Evolutionary conservation across 2,329 filamentous ascomycete species (phyloP).

Genomic region (Aspergillus sojae): DNA sequence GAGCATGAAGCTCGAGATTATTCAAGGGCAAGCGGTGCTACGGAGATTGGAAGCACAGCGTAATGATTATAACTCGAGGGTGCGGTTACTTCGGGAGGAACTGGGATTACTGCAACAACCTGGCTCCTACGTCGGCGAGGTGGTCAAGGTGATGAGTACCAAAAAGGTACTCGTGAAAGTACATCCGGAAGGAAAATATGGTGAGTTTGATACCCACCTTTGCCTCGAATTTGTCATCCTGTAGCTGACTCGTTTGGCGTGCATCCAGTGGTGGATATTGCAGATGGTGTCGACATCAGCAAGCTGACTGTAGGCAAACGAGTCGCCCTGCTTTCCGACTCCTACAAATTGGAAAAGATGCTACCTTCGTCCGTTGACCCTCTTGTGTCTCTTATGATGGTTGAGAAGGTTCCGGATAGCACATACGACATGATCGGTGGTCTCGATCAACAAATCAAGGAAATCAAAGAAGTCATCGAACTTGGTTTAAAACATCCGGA

Average conservation of each 20-base stretch:
- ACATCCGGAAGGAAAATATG: conserved; percentile 99
- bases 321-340: conserved; percentile 93
- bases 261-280: conserved; percentile 82
- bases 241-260: conserved; percentile 13
- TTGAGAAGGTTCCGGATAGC: conserved; percentile 98
- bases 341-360: conserved; percentile 98
- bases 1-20: conserved; percentile 99
- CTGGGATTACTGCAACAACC: conserved; percentile 94
- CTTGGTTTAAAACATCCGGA: conserved; percentile 97
- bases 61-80: conserved; percentile 98
- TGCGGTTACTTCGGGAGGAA: conserved; percentile 92
- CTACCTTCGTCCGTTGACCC: conserved; percentile 97
- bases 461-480: conserved; percentile 99
- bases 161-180: conserved; percentile 99
- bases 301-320: conserved; percentile 98
- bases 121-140: conserved; percentile 96
- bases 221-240: not conserved
- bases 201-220: conserved; percentile 54
- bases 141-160: conserved; percentile 99
- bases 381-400: conserved; percentile 99
- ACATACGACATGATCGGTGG: conserved; percentile 99
- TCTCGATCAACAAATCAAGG: conserved; percentile 98
- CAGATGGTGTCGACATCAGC: conserved; percentile 88
- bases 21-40: conserved; percentile 94
- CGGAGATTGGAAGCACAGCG: conserved; percentile 94